Conservation (phyloP, 352 stramenopile species). For the Globisporangium polare region DNA sequence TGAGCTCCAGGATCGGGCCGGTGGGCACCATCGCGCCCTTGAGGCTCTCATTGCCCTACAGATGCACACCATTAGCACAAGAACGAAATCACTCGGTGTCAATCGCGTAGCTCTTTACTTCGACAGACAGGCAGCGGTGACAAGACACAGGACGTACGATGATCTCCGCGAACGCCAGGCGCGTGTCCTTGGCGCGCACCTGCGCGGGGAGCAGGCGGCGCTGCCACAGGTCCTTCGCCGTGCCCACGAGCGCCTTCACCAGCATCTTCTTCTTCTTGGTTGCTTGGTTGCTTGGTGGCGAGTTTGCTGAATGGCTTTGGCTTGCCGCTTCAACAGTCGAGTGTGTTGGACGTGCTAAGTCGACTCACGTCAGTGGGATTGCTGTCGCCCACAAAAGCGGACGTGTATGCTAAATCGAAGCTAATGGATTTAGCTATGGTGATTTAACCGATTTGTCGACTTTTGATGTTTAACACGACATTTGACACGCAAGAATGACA, state of each 20-base stretch:
- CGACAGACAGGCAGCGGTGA: not conserved
- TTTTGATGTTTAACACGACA: not conserved
- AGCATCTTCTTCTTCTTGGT: conserved; percentile 15
- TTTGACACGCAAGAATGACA: not conserved
- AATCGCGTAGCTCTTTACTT: not conserved
- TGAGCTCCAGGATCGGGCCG: conserved; percentile 48
- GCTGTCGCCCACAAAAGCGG: no score
- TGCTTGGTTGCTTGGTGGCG: not conserved
- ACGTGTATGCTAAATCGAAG: not conserved
- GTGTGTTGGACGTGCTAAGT: not conserved
- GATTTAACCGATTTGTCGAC: not conserved
- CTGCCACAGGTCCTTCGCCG: conserved; percentile 38
- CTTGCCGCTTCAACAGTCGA: not conserved
- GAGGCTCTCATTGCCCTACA: conserved; percentile 44
- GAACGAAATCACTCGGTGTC: not conserved
- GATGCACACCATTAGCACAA: not conserved
- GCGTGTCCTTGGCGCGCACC: conserved; percentile 47
- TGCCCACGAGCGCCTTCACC: conserved; percentile 41
- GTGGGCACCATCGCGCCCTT: conserved; percentile 40
- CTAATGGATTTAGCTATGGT: no score
- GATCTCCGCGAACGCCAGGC: conserved; percentile 51
- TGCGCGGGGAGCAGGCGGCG: conserved; percentile 38
- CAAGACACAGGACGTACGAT: conserved; percentile 27
- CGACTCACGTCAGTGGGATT: not conserved
- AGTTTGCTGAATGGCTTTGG: not conserved